Evolutionary conservation across 2,329 filamentous ascomycete species (phyloP), one percentile per base, ranked within the genome.

Genomic region (Leptographium radiaticola): DNA sequence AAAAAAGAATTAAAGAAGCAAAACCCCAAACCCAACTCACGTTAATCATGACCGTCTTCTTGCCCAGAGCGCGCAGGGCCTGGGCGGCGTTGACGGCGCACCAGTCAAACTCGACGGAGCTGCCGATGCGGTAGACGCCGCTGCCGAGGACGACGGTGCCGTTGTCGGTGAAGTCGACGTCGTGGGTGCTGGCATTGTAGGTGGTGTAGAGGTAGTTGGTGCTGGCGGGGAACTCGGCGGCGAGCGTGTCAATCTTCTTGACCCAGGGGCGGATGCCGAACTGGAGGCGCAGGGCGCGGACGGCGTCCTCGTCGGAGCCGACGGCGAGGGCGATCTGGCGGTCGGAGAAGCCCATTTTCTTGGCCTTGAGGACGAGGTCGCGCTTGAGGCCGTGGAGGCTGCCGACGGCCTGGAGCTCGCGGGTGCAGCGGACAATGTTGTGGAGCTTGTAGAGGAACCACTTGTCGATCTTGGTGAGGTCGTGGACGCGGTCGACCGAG

Each of bases 401-500:
- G 61, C 89, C 90, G 57, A 89, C 82, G 36, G 85, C 81, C 73
- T 95, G 81, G 58, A 98, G 81, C 68, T 95, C 87, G 60, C 81
- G 82, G 56, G 86, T 88, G 74, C 86, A 90, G 70, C 97, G 81
- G 52, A 95, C 93, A 64, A 98, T 87, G 75, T 97, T 97, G 73
- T 95, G 84, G 51, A 98, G 82, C 80, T 98, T 97, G 82, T 96
- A 82, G 63, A 98, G 74, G 78, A 98, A 98, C 93, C 93, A 97
- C 73, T 95, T 95, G 75, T 97, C 93, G 64, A 98, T 98, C 79
- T 95, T 96, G 72, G 87, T 95, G 62, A 98, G 75, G 8, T 96
- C 89, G 67, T 97, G 89, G 16, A 98, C 78, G 68, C 80, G 83
- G 60, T 98, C 91, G 48, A 96, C 89, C 2, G 87, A 82, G 76